These are phyloP conservation scores for Paracoccidioides brasiliensis DNA, from an alignment of 2,329 filamentous ascomycete genomes.

Conservation along the genomic window DNA sequence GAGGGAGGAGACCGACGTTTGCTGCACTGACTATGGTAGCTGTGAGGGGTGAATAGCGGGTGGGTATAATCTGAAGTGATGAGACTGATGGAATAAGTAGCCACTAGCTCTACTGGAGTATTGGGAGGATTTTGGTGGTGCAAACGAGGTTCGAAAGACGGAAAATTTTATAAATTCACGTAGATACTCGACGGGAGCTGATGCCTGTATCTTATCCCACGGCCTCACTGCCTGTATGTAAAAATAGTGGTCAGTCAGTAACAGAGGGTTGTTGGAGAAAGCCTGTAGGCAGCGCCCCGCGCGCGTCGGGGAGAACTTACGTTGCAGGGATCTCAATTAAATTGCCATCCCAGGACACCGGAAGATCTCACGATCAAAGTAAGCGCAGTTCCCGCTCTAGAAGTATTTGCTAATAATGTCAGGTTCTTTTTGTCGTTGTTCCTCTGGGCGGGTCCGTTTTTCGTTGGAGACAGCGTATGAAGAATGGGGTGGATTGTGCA, in stretches of 20 bases:
- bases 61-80: too few relatives aligned
- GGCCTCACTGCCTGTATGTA: background rate
- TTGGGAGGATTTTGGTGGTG: background rate
- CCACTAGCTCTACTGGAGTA: background rate
- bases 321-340: background rate
- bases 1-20: too few relatives aligned
- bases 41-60: background rate
- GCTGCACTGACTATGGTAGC: background rate
- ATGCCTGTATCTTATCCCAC: background rate
- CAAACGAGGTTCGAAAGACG: background rate
- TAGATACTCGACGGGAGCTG: background rate
- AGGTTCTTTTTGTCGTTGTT: background rate
- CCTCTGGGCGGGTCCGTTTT: background rate
- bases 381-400: background rate
- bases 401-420: too few relatives aligned
- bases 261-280: background rate
- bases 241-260: background rate
- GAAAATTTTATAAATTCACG: background rate
- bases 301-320: background rate
- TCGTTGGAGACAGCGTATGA: too few relatives aligned
- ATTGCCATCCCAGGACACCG: background rate
- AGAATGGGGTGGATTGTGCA: background rate
- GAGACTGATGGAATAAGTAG: background rate
- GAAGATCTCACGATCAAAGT: background rate
- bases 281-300: background rate